These are phyloP conservation scores for Penicillium bialowiezense DNA, from an alignment of 495 filamentous ascomycete species.

Conservation along the genomic window DNA sequence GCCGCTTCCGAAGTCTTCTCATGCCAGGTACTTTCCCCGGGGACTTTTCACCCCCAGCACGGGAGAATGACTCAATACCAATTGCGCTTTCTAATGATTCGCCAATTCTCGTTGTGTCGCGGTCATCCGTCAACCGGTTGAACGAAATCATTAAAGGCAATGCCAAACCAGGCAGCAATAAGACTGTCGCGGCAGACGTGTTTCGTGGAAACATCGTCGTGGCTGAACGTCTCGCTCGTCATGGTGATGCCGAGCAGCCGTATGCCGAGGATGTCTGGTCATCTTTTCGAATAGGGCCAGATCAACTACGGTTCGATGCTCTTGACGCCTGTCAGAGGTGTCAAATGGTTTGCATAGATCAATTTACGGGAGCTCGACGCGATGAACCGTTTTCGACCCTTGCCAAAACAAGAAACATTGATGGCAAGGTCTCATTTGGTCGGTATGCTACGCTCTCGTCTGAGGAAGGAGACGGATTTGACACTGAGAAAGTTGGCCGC, in stretches of 20 bases:
- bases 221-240: constrained; percentile 44
- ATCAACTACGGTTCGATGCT: constrained; percentile 55
- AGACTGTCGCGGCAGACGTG: constrained; percentile 64
- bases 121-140: constrained; percentile 72
- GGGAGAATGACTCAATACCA: constrained; percentile 35
- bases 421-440: constrained; percentile 84
- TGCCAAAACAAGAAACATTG: constrained; percentile 76
- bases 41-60: constrained; percentile 46
- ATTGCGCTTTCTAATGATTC: constrained; percentile 89
- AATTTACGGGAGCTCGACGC: constrained; percentile 70
- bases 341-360: constrained; percentile 94
- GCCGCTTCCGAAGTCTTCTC: constrained; percentile 32
- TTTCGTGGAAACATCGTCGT: constrained; percentile 86
- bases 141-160: constrained; percentile 64
- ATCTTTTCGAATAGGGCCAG: constrained; percentile 33
- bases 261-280: constrained; percentile 55
- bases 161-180: constrained; percentile 31
- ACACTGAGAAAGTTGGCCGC: constrained; percentile 14
- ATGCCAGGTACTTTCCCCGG: constrained; percentile 60
- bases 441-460: constrained; percentile 57
- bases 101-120: constrained; percentile 81
- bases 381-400: constrained; percentile 88
- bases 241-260: constrained; percentile 45
- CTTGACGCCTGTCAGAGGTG: constrained; percentile 83
- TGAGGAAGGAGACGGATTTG: constrained; percentile 15